phyloP scores from a whole-genome alignment of 108 stramenopile genomes.

The Nitzschia putrida region DNA sequence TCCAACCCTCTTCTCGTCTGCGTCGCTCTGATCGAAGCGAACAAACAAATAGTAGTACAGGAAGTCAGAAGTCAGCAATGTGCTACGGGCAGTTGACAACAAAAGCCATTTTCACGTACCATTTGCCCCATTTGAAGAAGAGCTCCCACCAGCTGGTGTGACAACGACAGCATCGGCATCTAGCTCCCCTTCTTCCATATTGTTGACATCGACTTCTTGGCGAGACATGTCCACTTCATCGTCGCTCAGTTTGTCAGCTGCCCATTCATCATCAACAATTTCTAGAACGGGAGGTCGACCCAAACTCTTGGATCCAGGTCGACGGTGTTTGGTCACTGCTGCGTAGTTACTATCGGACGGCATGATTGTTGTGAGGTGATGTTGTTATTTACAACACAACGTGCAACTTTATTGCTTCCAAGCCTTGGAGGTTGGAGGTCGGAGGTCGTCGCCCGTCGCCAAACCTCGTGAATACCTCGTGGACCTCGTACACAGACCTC shows the following conservation, averaged over 20 bases:
- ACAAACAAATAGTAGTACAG: not conserved
- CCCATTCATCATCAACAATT: slow-evolving; percentile 80
- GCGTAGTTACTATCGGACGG: slow-evolving; percentile 79
- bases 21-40: slow-evolving; percentile 54
- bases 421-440: too few relatives aligned
- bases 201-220: slow-evolving; percentile 58
- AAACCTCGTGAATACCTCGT: too few relatives aligned
- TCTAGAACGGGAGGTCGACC: slow-evolving; percentile 68
- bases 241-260: slow-evolving; percentile 65
- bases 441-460: too few relatives aligned
- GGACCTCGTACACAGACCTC: too few relatives aligned
- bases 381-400: too few relatives aligned
- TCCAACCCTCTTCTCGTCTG: slow-evolving; percentile 79
- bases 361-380: slow-evolving; percentile 15
- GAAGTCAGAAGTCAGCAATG: not conserved
- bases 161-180: slow-evolving; percentile 80
- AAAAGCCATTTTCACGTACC: slow-evolving; percentile 8
- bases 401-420: too few relatives aligned
- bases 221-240: slow-evolving; percentile 71
- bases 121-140: slow-evolving; percentile 49
- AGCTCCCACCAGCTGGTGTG: slow-evolving; percentile 71
- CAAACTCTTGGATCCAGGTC: slow-evolving; percentile 34
- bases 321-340: slow-evolving; percentile 64
- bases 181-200: slow-evolving; percentile 77
- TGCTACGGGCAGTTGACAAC: too few relatives aligned